Evolutionary conservation across 495 filamentous ascomycete genomes (phyloP), one percentile per base, ranked within the genome.

Genomic region (Astrothelium macrocarpum): DNA sequence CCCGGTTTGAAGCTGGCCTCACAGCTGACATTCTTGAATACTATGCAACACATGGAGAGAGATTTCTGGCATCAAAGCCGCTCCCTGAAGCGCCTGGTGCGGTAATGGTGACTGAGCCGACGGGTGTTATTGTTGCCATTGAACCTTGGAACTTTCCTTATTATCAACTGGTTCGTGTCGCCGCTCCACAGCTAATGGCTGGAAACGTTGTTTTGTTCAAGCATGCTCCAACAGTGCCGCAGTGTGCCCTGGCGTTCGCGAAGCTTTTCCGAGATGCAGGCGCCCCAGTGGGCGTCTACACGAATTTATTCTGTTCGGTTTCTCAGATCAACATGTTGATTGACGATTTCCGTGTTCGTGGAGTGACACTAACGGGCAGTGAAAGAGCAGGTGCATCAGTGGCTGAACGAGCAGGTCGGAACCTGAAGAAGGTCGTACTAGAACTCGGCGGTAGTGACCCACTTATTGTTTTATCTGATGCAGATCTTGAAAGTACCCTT

Each of bases 391-490:
- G 36, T 39, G 36, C 36, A 39, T 7, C 36, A 16, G 36, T 39
- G 36, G 36, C 36, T 7, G 36, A 39, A 39, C 36, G 36, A 39
- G 36, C 36, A 7, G 36, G 36, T 7, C 64, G 64, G 39, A 46
- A 68, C 29, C 42, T 71, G 32, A 71, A 71, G 64, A 66, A 63
- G 1, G 60, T 68, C 11, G 16, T 71, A 45, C 31, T 71, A 62
- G 68, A 68, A 56, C 45, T 71, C 28, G 66, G 68, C 7, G 68
- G 68, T 3, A 71, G 36, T 39, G 36, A 71, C 43, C 31, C 53
- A 18, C 64, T 64, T 1, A 62, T 71, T 23, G 68, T 71, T 14
- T 63, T 71, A 2, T 59, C 66, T 9, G 68, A 71, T 64, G 68
- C 68, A 43, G 61, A 66, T 59, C 34, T 71, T 2, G 59, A 64